phyloP scores from a whole-genome alignment of 2,329 filamentous ascomycete species.

The Aspergillus aculeatinus region DNA sequence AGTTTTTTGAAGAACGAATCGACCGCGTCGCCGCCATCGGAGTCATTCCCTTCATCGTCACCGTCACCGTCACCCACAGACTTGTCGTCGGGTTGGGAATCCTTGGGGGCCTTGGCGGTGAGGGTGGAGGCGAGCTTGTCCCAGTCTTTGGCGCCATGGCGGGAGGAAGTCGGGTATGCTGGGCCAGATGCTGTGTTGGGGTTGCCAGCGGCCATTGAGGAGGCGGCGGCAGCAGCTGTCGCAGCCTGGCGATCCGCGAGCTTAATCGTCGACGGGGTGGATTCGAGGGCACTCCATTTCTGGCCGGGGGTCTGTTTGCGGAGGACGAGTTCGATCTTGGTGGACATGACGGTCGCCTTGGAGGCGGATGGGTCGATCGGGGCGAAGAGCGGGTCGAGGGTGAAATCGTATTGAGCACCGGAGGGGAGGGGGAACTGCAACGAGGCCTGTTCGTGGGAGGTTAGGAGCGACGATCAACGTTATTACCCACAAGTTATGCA shows the following conservation, averaged over 20 bases:
- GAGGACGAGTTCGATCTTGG: slow-evolving; percentile 76
- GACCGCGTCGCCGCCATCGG: slow-evolving; percentile 61
- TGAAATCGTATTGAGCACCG: slow-evolving; percentile 58
- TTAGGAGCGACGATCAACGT: neutral
- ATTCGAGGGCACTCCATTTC: slow-evolving; percentile 67
- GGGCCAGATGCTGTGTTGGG: slow-evolving; percentile 39
- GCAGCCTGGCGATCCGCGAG: slow-evolving; percentile 21
- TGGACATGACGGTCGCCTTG: slow-evolving; percentile 65
- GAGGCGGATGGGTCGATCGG: slow-evolving; percentile 62
- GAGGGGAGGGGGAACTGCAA: slow-evolving; percentile 59
- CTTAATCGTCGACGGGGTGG: slow-evolving; percentile 31
- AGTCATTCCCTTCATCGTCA: slow-evolving; percentile 50
- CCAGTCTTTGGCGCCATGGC: slow-evolving; percentile 84
- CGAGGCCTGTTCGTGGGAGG: slow-evolving; percentile 42
- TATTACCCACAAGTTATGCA: slow-evolving; percentile 15
- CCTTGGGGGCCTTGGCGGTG: slow-evolving; percentile 38
- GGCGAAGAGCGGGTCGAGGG: slow-evolving; percentile 66
- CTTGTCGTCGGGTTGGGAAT: slow-evolving; percentile 26
- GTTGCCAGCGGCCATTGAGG: slow-evolving; percentile 20
- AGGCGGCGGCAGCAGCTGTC: slow-evolving; percentile 21
- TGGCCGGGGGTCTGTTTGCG: slow-evolving; percentile 63
- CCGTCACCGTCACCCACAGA: slow-evolving; percentile 29
- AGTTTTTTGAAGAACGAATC: slow-evolving; percentile 88
- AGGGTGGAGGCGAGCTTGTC: slow-evolving; percentile 67
- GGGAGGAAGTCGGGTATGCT: slow-evolving; percentile 82